phyloP scores from a whole-genome alignment of 768 basidiomycete genomes.

The Calvatia gigantea region DNA sequence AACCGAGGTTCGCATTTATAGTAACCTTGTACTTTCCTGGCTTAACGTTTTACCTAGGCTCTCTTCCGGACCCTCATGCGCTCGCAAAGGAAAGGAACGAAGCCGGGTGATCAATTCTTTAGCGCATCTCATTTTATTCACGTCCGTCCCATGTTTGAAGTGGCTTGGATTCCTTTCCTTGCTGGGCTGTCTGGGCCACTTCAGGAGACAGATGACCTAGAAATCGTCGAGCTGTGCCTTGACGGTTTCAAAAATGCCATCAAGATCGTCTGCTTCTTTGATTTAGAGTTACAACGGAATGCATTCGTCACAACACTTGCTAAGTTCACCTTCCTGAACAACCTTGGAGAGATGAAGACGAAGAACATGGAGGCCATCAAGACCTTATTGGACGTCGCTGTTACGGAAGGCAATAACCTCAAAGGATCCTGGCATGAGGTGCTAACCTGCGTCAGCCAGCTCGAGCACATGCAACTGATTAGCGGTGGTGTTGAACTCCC shows the following conservation, averaged over 20 bases:
- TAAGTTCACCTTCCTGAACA: slow-evolving; percentile 97
- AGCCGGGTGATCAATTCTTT: slow-evolving; percentile 84
- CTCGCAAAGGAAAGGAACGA: slow-evolving; percentile 82
- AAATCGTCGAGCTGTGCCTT: slow-evolving; percentile 86
- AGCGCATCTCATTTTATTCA: slow-evolving; percentile 96
- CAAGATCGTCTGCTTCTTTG: slow-evolving; percentile 94
- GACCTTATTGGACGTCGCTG: slow-evolving; percentile 87
- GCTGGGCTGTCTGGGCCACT: slow-evolving; percentile 93
- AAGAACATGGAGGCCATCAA: slow-evolving; percentile 99
- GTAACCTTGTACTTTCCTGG: neutral
- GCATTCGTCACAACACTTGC: slow-evolving; percentile 95
- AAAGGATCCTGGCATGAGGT: slow-evolving; percentile 98
- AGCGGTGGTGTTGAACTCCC: slow-evolving; percentile 84
- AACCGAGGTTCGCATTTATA: slow-evolving; percentile 66
- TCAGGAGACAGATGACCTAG: slow-evolving; percentile 93
- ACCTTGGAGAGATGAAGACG: slow-evolving; percentile 97
- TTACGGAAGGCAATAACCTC: slow-evolving; percentile 94
- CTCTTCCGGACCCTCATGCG: slow-evolving; percentile 91
- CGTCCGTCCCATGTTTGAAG: slow-evolving; percentile 98
- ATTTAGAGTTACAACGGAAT: slow-evolving; percentile 95
- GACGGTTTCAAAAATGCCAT: slow-evolving; percentile 98
- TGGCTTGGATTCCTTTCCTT: slow-evolving; percentile 98
- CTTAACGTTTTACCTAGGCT: slow-evolving; percentile 47
- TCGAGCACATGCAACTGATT: slow-evolving; percentile 98
- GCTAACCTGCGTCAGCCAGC: slow-evolving; percentile 93